Evolutionary conservation across 768 basidiomycete species (phyloP).

Genomic region (Tephrocybe sp.): DNA sequence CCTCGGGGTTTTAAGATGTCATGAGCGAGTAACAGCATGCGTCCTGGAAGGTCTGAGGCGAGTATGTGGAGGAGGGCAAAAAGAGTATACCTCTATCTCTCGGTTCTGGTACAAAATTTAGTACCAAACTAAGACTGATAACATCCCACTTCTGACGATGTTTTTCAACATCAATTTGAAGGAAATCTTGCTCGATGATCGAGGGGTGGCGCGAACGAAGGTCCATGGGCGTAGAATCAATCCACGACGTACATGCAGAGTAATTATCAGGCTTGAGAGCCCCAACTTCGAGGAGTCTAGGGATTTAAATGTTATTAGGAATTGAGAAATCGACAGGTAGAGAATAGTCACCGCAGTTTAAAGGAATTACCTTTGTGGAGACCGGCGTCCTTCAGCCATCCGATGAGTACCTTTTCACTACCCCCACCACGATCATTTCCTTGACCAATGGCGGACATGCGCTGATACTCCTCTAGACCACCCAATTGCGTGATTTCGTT

Average conservation of each 20-base stretch:
- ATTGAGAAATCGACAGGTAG: neutral
- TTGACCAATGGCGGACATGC: constrained; percentile 81
- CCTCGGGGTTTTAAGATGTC: constrained; percentile 52
- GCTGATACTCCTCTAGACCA: constrained; percentile 78
- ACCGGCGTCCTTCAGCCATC: constrained; percentile 65
- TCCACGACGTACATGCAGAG: constrained; percentile 61
- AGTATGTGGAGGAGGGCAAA: neutral
- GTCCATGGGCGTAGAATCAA: constrained; percentile 75
- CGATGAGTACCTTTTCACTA: constrained; percentile 75
- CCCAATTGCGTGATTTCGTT: constrained; percentile 66
- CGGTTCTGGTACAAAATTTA: constrained; percentile 84
- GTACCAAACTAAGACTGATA: constrained; percentile 82
- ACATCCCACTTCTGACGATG: constrained; percentile 66
- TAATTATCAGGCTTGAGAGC: constrained; percentile 87
- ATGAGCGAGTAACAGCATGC: constrained; percentile 66
- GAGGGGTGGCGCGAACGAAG: constrained; percentile 78
- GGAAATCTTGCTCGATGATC: constrained; percentile 86
- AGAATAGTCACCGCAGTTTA: constrained; percentile 29
- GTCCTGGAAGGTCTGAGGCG: constrained; percentile 39
- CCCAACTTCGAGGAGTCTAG: constrained; percentile 84
- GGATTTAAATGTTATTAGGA: neutral
- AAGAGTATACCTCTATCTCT: constrained; percentile 63
- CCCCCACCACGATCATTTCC: constrained; percentile 82
- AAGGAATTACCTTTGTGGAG: constrained; percentile 24
- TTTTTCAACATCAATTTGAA: constrained; percentile 52